Percentiles rank a stretch among this genome's conserved stretches.
Conservation (phyloP, 1,284 basidiomycete species). For the Stereum hirsutum region DNA sequence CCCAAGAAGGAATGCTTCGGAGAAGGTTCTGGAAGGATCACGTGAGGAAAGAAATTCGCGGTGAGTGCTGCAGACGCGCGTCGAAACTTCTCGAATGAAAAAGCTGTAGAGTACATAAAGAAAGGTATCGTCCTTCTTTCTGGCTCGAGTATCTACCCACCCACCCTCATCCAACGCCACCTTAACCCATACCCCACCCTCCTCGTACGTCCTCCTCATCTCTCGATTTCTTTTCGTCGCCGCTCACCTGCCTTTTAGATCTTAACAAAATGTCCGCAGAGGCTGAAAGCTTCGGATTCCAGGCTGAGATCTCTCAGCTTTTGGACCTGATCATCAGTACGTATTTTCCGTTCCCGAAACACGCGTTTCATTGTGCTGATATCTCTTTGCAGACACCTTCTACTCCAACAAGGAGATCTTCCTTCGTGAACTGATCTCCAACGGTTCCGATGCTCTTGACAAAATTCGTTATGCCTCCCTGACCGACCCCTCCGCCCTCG, state of each 20-base stretch:
- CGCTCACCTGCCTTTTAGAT: constrained; percentile 10
- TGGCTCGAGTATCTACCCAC: neutral
- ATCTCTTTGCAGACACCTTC: constrained; percentile 72
- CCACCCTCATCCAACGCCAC: constrained; percentile 4
- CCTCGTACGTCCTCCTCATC: constrained; percentile 3
- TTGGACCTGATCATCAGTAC: constrained; percentile 87
- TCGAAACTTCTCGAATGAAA: constrained; percentile 23
- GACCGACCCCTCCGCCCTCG: constrained; percentile 84
- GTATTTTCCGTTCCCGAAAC: constrained; percentile 19
- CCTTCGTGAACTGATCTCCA: constrained; percentile 92
- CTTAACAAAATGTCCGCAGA: constrained; percentile 47
- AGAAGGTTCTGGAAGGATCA: constrained; percentile 19
- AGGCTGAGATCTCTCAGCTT: constrained; percentile 95
- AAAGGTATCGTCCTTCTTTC: neutral
- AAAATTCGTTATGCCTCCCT: constrained; percentile 94
- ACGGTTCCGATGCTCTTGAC: constrained; percentile 91
- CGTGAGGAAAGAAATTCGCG: constrained; percentile 12
- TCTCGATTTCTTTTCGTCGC: neutral
- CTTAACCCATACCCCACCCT: neutral
- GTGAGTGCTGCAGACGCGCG: constrained; percentile 19
- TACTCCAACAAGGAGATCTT: constrained; percentile 99
- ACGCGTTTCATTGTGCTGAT: constrained; percentile 6
- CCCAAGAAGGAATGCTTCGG: constrained; percentile 2
- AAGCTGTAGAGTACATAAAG: constrained; percentile 8
- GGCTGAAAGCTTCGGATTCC: constrained; percentile 79